Base-by-base conservation (phyloP, 805 yeast genomes). In the Metschnikowia lochheadii region DNA sequence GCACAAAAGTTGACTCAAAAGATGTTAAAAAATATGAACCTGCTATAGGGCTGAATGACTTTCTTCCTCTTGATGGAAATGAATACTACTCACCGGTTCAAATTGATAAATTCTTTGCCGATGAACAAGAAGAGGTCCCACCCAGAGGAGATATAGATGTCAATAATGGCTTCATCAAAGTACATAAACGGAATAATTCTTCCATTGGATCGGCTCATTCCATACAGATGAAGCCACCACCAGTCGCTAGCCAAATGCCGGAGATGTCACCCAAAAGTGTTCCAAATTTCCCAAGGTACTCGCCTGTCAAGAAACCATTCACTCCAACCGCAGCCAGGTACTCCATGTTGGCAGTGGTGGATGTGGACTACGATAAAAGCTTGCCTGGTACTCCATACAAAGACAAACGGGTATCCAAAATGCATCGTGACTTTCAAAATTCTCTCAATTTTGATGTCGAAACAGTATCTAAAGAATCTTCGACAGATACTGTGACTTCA, bases 41-140 rank as follows among this genome's bases (percentile, higher is more conserved):
- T 20, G 8, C 20, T 6, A 10, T 11, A 33, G 38, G 7, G 2
- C 7, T 20, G 18, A 32, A 20, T 10, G 38, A 32, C 34, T 33
- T 20, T 8, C 37, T 18, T 18, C 13, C 23, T 6, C 13, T 34
- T 21, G 40, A 21, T 34, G 32, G 31, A 3, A 44, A 18, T 26
- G 48, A 18, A 10, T 44, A 36, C 21, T 55, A 53, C 42, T 50
- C 61, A 0, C 56, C 54, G 5, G 47, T 37, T 1, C 58, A 57
- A 37, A 50, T 57, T 15, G 51, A 56, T 29, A 48, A 45, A 11
- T 55, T 57, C 15, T 50, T 57, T 15, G 26, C 50, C 0, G 61
- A 57, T 32, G 45, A 49, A 15, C 61, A 57, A 35, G 42, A 40
- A n/a, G 59, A 57, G 32, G 59, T 57, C 2, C 61, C 61, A 6